Evolutionary conservation across 2,329 filamentous ascomycete species (phyloP).

Genomic region (Xylaria multiplex): DNA sequence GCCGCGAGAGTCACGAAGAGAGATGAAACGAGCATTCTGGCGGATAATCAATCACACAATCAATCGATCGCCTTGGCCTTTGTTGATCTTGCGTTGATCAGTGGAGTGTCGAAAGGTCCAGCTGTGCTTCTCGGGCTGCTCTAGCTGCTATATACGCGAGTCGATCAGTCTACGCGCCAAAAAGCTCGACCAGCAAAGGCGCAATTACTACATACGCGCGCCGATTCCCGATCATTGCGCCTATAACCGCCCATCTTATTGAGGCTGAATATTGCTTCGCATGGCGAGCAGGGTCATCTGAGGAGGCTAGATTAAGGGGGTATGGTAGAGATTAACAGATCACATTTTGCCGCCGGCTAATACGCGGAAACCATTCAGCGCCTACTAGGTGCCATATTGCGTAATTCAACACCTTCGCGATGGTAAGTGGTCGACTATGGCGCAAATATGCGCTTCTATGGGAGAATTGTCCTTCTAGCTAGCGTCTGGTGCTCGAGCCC

Average conservation of each 20-base stretch:
- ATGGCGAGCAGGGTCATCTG: conserved; percentile 13
- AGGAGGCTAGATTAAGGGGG: conserved; percentile 27
- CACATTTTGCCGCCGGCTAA: conserved; percentile 38
- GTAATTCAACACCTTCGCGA: neutral
- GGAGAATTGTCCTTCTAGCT: conserved; percentile 4
- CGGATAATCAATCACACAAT: neutral
- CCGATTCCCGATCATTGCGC: neutral
- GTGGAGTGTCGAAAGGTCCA: conserved; percentile 22
- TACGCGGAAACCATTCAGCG: conserved; percentile 14
- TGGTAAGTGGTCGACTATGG: conserved; percentile 11
- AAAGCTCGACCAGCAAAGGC: neutral
- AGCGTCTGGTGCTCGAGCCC: neutral
- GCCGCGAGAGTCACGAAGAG: conserved; percentile 46
- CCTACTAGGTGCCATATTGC: conserved; percentile 13
- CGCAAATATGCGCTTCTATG: conserved; percentile 10
- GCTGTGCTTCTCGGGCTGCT: conserved; percentile 22
- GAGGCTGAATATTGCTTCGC: conserved; percentile 32
- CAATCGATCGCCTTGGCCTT: conserved; percentile 16
- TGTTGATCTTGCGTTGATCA: conserved; percentile 10
- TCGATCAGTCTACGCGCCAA: conserved; percentile 9
- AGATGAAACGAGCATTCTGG: conserved; percentile 44
- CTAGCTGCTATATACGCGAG: conserved; percentile 28
- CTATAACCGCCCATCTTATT: conserved; percentile 31
- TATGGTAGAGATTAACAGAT: too few relatives aligned
- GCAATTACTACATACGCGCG: neutral